A percentile compares a stretch with the other conserved stretches of the same genome.
Conservation (phyloP, 768 basidiomycete genomes). For the Mycena alexandri region DNA sequence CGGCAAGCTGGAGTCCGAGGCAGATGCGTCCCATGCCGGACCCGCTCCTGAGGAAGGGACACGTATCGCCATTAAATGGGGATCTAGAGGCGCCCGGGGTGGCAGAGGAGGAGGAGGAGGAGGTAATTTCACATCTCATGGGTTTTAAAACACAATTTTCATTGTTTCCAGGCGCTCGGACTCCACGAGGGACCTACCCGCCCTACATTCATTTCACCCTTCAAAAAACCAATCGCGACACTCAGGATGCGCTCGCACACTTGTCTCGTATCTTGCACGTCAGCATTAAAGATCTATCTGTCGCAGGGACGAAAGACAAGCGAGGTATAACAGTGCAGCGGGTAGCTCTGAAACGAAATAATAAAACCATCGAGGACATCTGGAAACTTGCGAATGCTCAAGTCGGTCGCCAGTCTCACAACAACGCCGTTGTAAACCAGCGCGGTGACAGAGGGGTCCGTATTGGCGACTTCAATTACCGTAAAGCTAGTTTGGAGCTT, state of each 20-base stretch:
- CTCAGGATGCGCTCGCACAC: conserved; percentile 90
- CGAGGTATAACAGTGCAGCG: conserved; percentile 96
- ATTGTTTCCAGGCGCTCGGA: conserved; percentile 53
- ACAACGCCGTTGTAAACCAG: conserved; percentile 67
- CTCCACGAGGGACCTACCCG: conserved; percentile 75
- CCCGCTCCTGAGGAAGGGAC: conserved; percentile 74
- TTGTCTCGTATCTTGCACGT: conserved; percentile 84
- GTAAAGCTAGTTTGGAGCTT: conserved; percentile 85
- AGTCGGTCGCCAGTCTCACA: conserved; percentile 63
- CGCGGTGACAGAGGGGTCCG: conserved; percentile 92
- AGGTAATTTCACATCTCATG: conserved; percentile 32
- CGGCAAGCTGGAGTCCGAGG: conserved; percentile 89
- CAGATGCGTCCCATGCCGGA: conserved; percentile 62
- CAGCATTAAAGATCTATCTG: conserved; percentile 83
- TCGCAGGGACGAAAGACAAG: conserved; percentile 98
- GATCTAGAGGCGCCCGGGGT: conserved; percentile 60
- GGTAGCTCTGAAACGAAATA: conserved; percentile 83
- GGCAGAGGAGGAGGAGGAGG: conserved; percentile 60
- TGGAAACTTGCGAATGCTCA: conserved; percentile 87
- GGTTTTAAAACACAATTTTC: conserved; percentile 7
- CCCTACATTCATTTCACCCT: conserved; percentile 97
- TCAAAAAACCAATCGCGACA: conserved; percentile 98
- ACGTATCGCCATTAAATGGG: conserved; percentile 86
- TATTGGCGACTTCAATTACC: conserved; percentile 89
- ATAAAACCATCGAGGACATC: conserved; percentile 83